Percentiles rank a stretch among this genome's conserved stretches.
Evolutionary conservation across 2,329 filamentous ascomycete species (phyloP).

Genomic region (Trichoderma gracile): DNA sequence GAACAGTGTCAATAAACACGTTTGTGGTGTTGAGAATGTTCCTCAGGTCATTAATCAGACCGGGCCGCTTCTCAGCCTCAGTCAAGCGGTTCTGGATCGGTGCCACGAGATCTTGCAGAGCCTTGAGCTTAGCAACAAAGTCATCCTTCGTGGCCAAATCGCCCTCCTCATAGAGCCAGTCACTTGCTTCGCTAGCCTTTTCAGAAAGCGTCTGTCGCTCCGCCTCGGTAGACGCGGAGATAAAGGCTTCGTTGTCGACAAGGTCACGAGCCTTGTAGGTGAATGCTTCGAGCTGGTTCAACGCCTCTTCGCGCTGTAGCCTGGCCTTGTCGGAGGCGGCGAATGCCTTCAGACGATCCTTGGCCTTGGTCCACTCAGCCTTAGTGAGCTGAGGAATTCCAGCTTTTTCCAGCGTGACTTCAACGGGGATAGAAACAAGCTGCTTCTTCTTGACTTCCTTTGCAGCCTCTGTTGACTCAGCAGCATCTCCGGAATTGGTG

Average conservation of each 20-base stretch:
- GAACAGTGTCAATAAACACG: constrained; percentile 69
- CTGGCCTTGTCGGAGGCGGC: constrained; percentile 81
- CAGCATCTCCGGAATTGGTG: constrained; percentile 48
- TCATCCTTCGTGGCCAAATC: constrained; percentile 72
- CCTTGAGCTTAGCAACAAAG: constrained; percentile 74
- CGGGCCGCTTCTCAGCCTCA: constrained; percentile 71
- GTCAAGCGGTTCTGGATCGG: constrained; percentile 75
- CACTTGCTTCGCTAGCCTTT: constrained; percentile 68
- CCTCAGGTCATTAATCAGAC: constrained; percentile 65
- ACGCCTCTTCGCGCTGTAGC: constrained; percentile 74
- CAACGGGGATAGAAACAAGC: constrained; percentile 55
- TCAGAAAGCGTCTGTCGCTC: constrained; percentile 68
- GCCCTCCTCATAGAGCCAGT: constrained; percentile 91
- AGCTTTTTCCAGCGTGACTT: constrained; percentile 50
- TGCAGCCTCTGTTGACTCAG: constrained; percentile 44
- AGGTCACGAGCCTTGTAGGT: constrained; percentile 88
- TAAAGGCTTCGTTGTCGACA: constrained; percentile 74
- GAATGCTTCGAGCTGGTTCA: constrained; percentile 91
- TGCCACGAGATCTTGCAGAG: constrained; percentile 72
- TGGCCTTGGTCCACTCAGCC: constrained; percentile 52
- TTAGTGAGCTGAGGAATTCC: constrained; percentile 54
- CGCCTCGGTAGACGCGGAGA: constrained; percentile 66
- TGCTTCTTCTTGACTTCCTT: constrained; percentile 63
- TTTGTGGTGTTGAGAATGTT: constrained; percentile 70
- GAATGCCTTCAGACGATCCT: constrained; percentile 78